A percentile compares a stretch with the other conserved stretches of the same genome.
Conservation (phyloP, 129 eudicot genomes). For the Rutidosis leptorrhynchoides region DNA sequence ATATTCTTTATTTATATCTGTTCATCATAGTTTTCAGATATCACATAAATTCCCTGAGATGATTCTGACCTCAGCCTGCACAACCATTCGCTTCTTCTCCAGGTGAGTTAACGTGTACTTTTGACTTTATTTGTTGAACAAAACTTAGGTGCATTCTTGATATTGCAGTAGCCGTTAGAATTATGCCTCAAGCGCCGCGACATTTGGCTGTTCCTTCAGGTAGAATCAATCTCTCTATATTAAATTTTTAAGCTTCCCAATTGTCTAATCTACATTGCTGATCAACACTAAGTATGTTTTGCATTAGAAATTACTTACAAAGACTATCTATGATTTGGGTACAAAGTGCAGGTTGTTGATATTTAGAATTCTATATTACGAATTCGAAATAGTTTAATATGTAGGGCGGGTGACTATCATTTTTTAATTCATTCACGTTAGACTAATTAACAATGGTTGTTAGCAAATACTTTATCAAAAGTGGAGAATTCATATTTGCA, state of each 20-base stretch:
- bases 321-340: neutral
- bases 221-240: conserved; percentile 18
- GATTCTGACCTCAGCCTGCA: conserved; percentile 53
- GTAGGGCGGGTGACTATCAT: conserved; percentile 47
- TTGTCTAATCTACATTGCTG: conserved; percentile 13
- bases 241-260: neutral
- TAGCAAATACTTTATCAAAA: no score
- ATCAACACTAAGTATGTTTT: conserved; percentile 42
- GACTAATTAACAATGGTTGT: no score
- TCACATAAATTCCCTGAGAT: conserved; percentile 43
- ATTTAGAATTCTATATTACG: conserved; percentile 5
- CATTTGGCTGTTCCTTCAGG: conserved; percentile 49
- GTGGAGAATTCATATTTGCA: no score
- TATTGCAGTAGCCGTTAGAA: conserved; percentile 38
- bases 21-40: no score
- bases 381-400: conserved; percentile 35
- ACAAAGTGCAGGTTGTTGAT: neutral
- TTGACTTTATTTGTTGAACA: conserved; percentile 8
- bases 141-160: conserved; percentile 16
- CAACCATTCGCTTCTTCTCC: conserved; percentile 43
- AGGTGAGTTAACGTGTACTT: conserved; percentile 33
- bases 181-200: conserved; percentile 50
- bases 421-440: no score
- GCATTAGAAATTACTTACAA: neutral
- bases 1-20: no score